Conservation (phyloP, 305 asterid genomes). For the Fraxinus platypoda region DNA sequence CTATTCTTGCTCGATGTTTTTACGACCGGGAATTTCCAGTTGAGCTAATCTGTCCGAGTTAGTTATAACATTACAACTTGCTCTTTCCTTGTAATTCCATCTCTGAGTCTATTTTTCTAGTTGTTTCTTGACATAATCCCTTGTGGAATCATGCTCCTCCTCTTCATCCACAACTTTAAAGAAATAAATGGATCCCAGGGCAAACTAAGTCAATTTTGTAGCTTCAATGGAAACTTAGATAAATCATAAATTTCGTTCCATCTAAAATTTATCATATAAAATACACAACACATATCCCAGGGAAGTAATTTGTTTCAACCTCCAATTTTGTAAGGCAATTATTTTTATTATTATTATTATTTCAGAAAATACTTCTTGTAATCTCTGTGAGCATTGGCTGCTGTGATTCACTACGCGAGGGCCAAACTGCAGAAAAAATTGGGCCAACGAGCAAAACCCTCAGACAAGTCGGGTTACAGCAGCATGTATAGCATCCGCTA, state of each 20-base stretch:
- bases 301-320: slow-evolving; percentile 26
- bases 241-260: neutral
- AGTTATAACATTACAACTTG: too few species aligned
- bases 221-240: neutral
- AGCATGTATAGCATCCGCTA: slow-evolving; percentile 93
- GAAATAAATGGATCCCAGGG: neutral
- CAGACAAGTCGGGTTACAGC: slow-evolving; percentile 58
- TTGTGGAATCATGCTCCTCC: neutral
- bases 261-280: neutral
- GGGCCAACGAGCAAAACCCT: slow-evolving; percentile 4
- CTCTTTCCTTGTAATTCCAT: neutral
- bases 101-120: neutral
- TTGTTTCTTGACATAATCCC: neutral
- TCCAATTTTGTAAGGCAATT: neutral
- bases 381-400: neutral
- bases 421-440: neutral
- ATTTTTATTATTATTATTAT: neutral
- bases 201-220: neutral
- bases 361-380: neutral
- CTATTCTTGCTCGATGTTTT: neutral
- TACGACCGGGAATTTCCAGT: neutral
- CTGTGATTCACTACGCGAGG: neutral
- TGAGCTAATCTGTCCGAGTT: neutral
- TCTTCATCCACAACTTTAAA: neutral
- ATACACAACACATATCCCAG: neutral